Evolutionary conservation across 2,329 filamentous ascomycete genomes (phyloP).

Genomic region (Aspergillus neotritici): DNA sequence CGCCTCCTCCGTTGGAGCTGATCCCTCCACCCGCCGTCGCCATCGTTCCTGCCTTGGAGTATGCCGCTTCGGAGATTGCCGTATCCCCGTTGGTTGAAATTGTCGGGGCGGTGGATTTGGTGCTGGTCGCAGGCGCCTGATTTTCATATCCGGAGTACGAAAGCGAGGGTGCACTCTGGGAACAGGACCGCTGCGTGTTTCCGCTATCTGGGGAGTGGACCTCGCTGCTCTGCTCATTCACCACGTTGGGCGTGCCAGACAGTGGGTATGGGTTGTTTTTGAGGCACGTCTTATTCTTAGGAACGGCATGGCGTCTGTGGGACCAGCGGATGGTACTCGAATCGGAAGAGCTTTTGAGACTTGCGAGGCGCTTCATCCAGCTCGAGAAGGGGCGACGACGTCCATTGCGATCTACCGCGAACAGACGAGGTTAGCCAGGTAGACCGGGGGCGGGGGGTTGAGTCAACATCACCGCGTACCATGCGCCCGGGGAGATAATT

Average conservation of each 20-base stretch:
- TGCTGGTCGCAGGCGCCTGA: conserved; percentile 56
- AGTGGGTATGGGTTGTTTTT: conserved; percentile 90
- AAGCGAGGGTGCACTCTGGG: conserved; percentile 55
- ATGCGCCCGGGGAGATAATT: conserved; percentile 38
- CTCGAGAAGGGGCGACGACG: conserved; percentile 82
- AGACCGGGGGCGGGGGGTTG: conserved; percentile 1
- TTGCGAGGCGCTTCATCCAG: conserved; percentile 91
- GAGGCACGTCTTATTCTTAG: conserved; percentile 54
- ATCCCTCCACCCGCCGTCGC: conserved; percentile 58
- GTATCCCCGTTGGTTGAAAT: conserved; percentile 78
- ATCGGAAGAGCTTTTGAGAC: conserved; percentile 70
- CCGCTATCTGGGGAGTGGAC: conserved; percentile 44
- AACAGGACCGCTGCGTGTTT: conserved; percentile 50
- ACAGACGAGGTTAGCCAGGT: conserved; percentile 2
- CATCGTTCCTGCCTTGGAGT: conserved; percentile 75
- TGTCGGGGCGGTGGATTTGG: conserved; percentile 70
- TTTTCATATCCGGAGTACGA: conserved; percentile 57
- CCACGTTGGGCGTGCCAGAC: conserved; percentile 56
- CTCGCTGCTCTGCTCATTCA: conserved; percentile 39
- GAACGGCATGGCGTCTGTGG: conserved; percentile 31
- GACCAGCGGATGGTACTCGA: conserved; percentile 35
- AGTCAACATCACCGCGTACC: conserved; percentile 30
- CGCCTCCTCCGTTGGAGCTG: conserved; percentile 62
- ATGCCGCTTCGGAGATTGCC: conserved; percentile 65
- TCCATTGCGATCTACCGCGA: conserved; percentile 59